Evolutionary conservation across 176 grass and related monocot species (phyloP), one percentile per base, ranked within the genome.

Genomic region (Thalia dealbata): DNA sequence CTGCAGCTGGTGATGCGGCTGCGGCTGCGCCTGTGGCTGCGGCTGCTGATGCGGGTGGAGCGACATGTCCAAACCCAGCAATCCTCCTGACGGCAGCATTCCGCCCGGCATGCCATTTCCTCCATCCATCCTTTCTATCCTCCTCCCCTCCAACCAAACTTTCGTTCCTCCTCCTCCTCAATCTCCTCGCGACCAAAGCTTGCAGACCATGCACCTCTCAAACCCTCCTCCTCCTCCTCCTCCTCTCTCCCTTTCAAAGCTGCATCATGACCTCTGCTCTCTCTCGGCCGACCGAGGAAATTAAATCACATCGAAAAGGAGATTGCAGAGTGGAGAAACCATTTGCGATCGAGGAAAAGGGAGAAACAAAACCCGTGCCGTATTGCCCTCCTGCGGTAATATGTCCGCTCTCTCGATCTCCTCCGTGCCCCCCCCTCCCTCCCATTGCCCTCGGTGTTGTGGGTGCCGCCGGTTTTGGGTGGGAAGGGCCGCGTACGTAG

Each of bases 41-140:
- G 43, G 15, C 52, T 61, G 72, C 10, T 21, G 55, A 32, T 75
- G 73, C 22, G 21, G 73, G n/a, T 75, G 56, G 12, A 75, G 38
- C 35, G 73, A 46, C 38, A 75, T 75, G 11, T 75, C 73, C n/a
- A 75, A 58, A 3, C 73, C 73, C 18, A 75, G 73, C 54, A 75
- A 62, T 28, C 58, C 73, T 14, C 55, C 52, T 0, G 71, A 32
- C 6, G 71, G 52, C 71, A 73, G 25, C 71, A 58, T 59, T 41
- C 46, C 73, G 23, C 18, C 72, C 2, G 72, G 54, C 35, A 74
- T 74, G 54, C 35, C 73, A 75, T 61, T 61, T 28, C 55, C 73
- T 26, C 73, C 73, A 10, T 75, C 73, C 73, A 75, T 75, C 7
- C 71, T 72, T 28, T n/a, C 15, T 7, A 1, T 21, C 14, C 68